Evolutionary conservation across 1,284 basidiomycete species (phyloP), one percentile per base, ranked within the genome.

Genomic region (Trametes polyzona): DNA sequence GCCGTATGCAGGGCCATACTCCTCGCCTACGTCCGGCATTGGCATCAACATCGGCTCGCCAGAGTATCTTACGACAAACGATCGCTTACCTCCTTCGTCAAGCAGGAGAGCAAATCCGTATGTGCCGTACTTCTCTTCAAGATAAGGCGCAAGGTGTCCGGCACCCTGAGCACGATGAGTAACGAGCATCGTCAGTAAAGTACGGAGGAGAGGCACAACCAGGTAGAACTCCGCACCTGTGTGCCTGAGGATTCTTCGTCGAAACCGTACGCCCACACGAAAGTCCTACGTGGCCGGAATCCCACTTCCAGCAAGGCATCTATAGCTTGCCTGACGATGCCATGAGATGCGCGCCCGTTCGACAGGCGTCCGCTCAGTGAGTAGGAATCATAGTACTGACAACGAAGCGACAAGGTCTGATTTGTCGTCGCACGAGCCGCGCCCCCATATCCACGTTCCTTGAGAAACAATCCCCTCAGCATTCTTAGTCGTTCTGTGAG

Each of bases 221-320:
- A n/a, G n/a, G n/a, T n/a, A n/a, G n/a, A n/a, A n/a, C n/a, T n/a
- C n/a, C 69, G 67, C 68, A 78, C 81, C 39, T 78, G 74, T 27
- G 72, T 68, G 3, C 86, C 84, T 17, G 77, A 73, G 2, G 76
- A 69, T 70, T 92, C 89, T 65, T 91, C 90, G 65, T 91, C 88
- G 50, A 83, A 83, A 10, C 90, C 90, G 50, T 83, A 84, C 2
- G 83, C 82, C 37, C 89, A 71, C 19, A 91, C 75, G 42, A 91
- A 73, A 0, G 78, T 79, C 6, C 85, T 77, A 16, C 70, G 68
- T 0, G 84, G 86, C 21, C 72, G 57, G 62, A 84, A 87, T 29
- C 74, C 80, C 14, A 69, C 69, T 48, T 78, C 72, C n/a, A 88
- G 64, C 0, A 88, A 71, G 0, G 76, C 72, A 60, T 87, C 83